Percentiles rank a stretch among this genome's conserved stretches.
These are phyloP conservation scores for Dunaliella salina DNA, from an alignment of 163 green algal species.

Conservation along the genomic window DNA sequence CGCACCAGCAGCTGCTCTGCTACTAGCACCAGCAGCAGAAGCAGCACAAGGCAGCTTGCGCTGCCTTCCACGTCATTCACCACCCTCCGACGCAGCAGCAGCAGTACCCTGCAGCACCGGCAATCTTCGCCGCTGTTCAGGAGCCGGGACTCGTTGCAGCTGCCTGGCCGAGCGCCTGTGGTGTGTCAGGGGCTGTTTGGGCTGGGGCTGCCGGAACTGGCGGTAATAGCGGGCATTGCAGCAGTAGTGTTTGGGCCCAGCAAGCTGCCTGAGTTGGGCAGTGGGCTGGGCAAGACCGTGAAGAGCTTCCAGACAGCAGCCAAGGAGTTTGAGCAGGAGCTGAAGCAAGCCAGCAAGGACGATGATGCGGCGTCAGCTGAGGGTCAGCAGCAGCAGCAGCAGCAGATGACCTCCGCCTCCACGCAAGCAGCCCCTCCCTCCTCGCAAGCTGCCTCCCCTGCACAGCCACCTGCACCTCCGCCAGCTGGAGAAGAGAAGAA, in stretches of 20 bases:
- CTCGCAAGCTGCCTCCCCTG: too few relatives aligned
- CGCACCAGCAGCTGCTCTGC: too few relatives aligned
- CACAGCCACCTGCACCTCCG: too few relatives aligned
- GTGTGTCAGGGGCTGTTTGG: constrained; percentile 82
- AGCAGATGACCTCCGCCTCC: too few relatives aligned
- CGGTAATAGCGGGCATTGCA: constrained; percentile 90
- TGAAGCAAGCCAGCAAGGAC: constrained; percentile 19
- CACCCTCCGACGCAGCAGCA: constrained; percentile 9
- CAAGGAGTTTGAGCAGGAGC: constrained; percentile 71
- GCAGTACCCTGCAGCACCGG: constrained; percentile 20
- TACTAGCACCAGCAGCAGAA: background rate
- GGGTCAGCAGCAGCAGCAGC: too few relatives aligned
- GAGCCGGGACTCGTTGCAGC: constrained; percentile 2
- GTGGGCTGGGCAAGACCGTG: constrained; percentile 84
- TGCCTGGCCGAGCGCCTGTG: constrained; percentile 29
- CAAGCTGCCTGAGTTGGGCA: constrained; percentile 94
- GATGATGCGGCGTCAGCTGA: background rate
- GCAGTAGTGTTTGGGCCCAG: constrained; percentile 90
- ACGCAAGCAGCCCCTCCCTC: too few relatives aligned
- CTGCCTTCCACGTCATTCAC: background rate
- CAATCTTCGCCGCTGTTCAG: too few relatives aligned
- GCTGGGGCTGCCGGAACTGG: constrained; percentile 88
- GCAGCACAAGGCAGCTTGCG: background rate
- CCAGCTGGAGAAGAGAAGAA: too few relatives aligned
- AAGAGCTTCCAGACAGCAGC: constrained; percentile 88